Evolutionary conservation across 306 rosid species (phyloP).

Genomic region (Cucurbita moschata): DNA sequence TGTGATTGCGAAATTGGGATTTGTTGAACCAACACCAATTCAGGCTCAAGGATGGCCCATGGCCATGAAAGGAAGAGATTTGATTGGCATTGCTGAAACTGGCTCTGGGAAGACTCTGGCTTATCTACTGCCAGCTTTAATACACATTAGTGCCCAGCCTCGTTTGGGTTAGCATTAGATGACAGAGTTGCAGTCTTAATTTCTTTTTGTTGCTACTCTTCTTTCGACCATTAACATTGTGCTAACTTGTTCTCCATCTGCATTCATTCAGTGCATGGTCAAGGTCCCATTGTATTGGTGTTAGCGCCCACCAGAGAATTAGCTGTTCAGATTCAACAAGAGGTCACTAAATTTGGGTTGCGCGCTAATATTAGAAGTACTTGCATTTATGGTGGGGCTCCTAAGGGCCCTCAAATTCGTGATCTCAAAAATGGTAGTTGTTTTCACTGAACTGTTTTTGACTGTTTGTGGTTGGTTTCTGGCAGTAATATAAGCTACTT

Average conservation of each 20-base stretch:
- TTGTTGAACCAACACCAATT: slow-evolving; percentile 89
- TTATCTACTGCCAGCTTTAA: slow-evolving; percentile 74
- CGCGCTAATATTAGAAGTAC: slow-evolving; percentile 48
- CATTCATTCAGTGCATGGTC: slow-evolving; percentile 46
- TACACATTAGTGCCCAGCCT: slow-evolving; percentile 89
- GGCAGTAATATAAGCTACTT: background rate
- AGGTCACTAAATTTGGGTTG: slow-evolving; percentile 57
- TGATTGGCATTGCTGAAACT: slow-evolving; percentile 94
- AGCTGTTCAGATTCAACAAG: slow-evolving; percentile 93
- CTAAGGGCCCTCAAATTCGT: slow-evolving; percentile 95
- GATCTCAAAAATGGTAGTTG: slow-evolving; percentile 64
- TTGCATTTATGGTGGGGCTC: slow-evolving; percentile 91
- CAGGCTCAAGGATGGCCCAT: slow-evolving; percentile 99
- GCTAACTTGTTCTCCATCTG: slow-evolving; percentile 8
- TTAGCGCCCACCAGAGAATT: slow-evolving; percentile 90
- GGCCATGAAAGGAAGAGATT: slow-evolving; percentile 92
- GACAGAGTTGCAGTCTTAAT: background rate
- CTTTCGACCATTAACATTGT: background rate
- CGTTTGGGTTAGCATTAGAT: slow-evolving; percentile 41
- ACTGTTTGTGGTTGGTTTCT: background rate
- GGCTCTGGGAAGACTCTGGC: slow-evolving; percentile 96
- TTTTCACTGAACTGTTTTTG: background rate
- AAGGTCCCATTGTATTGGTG: slow-evolving; percentile 75
- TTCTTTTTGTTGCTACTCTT: background rate
- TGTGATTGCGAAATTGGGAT: slow-evolving; percentile 76